Evolutionary conservation across 73 alveolate genomes (phyloP), one percentile per base, ranked within the genome.

Genomic region (Paramecium pentaurelia): DNA sequence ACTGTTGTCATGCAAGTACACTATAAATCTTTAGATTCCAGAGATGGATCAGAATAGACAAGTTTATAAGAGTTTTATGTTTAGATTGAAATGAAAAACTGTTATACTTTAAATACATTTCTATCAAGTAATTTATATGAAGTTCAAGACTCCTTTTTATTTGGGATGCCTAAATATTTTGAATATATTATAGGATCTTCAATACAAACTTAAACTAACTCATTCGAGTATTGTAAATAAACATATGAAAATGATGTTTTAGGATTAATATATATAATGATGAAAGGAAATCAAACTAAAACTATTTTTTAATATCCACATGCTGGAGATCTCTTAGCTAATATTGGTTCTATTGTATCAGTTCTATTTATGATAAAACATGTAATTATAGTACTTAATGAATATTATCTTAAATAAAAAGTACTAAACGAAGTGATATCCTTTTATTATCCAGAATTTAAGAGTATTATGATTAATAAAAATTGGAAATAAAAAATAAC

Each of bases 321-420:
- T 73, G 38, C 36, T 0, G 60, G 87, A 1, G 87, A 73, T 16
- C 18, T 73, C 0, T 73, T 73, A 4, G 87, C 87, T 12, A 73
- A 73, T 73, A 73, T 73, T n/a, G 87, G 87, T 4, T 73, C 87
- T 16, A 40, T 73, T 73, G 87, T 73, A 36, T 73, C 87, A 12
- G 40, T 73, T 12, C 64, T 73, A 4, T 73, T 73, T 20, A 36
- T 73, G 37, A 30, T 40, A 5, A 73, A 73, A 73, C 47, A 64
- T 34, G 47, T 32, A 32, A 34, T 64, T 64, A 28, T 64, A 6
- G 1, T 64, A 12, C 4, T 64, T 5, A 64, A 64, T 18, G 22
- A 27, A 27, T 32, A 64, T 18, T 64, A 28, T 3, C 84, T 64
- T 64, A 32, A 64, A 6, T 6, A 34, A 64, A 32, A 32, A 12